Conservation (phyloP, 2,329 filamentous ascomycete species). For the Penicillium sp. region DNA sequence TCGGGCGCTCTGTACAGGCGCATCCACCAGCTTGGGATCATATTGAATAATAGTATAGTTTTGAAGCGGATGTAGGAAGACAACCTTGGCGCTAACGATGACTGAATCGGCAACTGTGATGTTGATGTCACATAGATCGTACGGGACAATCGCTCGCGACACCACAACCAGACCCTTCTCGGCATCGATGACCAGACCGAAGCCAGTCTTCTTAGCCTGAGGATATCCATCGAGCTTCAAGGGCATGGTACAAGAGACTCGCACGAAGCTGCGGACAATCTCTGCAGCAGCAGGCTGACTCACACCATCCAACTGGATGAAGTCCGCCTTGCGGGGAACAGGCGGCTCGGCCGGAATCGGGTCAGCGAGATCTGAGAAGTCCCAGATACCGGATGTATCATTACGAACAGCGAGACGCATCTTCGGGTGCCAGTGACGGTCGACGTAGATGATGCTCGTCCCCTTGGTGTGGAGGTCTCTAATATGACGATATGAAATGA, state of each 20-base stretch:
- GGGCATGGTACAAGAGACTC: conserved; percentile 88
- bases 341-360: conserved; percentile 72
- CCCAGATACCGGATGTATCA: conserved; percentile 87
- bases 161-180: conserved; percentile 93
- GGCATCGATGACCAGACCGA: conserved; percentile 95
- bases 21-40: conserved; percentile 87
- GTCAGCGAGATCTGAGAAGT: conserved; percentile 82
- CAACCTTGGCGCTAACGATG: conserved; percentile 86
- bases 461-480: conserved; percentile 91
- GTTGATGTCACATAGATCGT: conserved; percentile 93
- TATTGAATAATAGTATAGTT: conserved; percentile 97
- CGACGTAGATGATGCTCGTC: conserved; percentile 86
- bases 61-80: conserved; percentile 94
- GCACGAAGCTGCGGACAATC: conserved; percentile 90
- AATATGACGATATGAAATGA: conserved; percentile 94
- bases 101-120: conserved; percentile 96
- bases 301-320: conserved; percentile 87
- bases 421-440: conserved; percentile 92
- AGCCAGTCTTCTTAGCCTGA: conserved; percentile 88
- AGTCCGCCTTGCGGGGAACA: conserved; percentile 75
- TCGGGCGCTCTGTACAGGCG: conserved; percentile 84
- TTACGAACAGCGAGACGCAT: conserved; percentile 93
- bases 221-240: conserved; percentile 98
- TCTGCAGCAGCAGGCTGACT: conserved; percentile 88
- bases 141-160: conserved; percentile 89